A percentile compares a stretch with the other conserved stretches of the same genome.
Evolutionary conservation across 78 protist genomes (phyloP).

Genomic region (Emiliania huxleyi): DNA sequence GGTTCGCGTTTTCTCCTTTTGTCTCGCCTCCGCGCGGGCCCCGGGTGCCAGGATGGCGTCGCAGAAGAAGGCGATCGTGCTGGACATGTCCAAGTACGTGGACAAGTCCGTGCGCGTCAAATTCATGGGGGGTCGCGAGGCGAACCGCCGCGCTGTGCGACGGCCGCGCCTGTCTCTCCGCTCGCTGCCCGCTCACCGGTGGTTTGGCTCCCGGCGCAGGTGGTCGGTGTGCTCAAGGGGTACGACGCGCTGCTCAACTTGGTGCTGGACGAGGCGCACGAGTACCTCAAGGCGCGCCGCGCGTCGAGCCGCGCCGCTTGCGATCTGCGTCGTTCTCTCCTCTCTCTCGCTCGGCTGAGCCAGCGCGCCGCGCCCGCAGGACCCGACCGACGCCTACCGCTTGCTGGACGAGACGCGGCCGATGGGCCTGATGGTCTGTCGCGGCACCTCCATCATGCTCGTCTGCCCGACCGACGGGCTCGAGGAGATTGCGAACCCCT

Average conservation of each 20-base stretch:
- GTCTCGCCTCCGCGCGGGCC: too few relatives aligned
- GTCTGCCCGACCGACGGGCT: slow-evolving; percentile 42
- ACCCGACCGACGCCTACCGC: slow-evolving; percentile 36
- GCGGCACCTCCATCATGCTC: slow-evolving; percentile 31
- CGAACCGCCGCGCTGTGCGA: neutral
- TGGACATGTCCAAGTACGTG: slow-evolving; percentile 16
- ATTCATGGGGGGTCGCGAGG: slow-evolving; percentile 53
- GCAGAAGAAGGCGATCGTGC: neutral
- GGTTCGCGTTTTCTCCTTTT: too few relatives aligned
- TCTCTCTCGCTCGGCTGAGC: too few relatives aligned
- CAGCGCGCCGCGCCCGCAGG: neutral
- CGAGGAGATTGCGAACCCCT: slow-evolving; percentile 46
- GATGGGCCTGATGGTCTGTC: slow-evolving; percentile 46
- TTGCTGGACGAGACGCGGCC: slow-evolving; percentile 18
- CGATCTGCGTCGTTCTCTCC: too few relatives aligned
- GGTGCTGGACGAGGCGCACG: slow-evolving; percentile 50
- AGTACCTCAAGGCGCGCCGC: neutral
- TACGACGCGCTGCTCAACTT: slow-evolving; percentile 43
- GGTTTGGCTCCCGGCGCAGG: neutral
- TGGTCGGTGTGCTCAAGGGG: slow-evolving; percentile 38
- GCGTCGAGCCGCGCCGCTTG: too few relatives aligned
- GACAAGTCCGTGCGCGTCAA: slow-evolving; percentile 46
- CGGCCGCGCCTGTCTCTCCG: neutral
- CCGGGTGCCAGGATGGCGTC: too few relatives aligned
- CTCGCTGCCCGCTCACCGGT: neutral